Evolutionary conservation across 495 filamentous ascomycete genomes (phyloP), one percentile per base, ranked within the genome.

Genomic region (Aspergillus bridgeri): DNA sequence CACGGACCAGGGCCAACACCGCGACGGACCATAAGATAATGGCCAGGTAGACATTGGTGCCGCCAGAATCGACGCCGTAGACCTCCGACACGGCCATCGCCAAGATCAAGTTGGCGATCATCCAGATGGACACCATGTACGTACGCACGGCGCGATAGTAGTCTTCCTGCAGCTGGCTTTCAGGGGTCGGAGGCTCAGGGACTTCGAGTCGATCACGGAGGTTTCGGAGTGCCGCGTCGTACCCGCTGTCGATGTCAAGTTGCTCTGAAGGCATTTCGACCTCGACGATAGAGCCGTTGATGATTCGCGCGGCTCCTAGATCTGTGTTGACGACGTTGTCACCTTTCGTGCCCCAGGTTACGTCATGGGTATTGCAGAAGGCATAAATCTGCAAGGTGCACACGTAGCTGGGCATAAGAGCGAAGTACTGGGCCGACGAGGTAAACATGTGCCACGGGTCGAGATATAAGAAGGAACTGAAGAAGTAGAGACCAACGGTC

Each of bases 391-490:
- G 95, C 24, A 99, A 77, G 0, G 90, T 97, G 80, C 94, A 97
- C 74, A 99, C 95, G 76, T 98, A 99, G 48, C 78, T 84, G 0
- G 94, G 94, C 22, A 99, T 79, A 24, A 99, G 83, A 48, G 90
- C 80, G 67, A 98, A 96, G 78, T 99, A 99, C 71, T 96, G 92
- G n/a, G 82, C 81, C 0, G 89, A 86, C 2, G 84, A 89, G 25
- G 95, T 99, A 75, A 98, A 89, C 91, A 99, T 96, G 78, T 99
- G 94, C 95, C 95, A 99, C 0, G 95, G 95, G 65, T 98, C 95
- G 23, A 97, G 85, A 74, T 98, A 99, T 24, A 99, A 72, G 78
- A 98, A 94, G 57, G 85, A 89, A 83, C 92, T 96, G 74, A 96
- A 79, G 79, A 99, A 96, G 80, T 98, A 98, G 1, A 99, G 79